Conservation (phyloP, 2,329 filamentous ascomycete genomes). For the Neonectria magnoliae region DNA sequence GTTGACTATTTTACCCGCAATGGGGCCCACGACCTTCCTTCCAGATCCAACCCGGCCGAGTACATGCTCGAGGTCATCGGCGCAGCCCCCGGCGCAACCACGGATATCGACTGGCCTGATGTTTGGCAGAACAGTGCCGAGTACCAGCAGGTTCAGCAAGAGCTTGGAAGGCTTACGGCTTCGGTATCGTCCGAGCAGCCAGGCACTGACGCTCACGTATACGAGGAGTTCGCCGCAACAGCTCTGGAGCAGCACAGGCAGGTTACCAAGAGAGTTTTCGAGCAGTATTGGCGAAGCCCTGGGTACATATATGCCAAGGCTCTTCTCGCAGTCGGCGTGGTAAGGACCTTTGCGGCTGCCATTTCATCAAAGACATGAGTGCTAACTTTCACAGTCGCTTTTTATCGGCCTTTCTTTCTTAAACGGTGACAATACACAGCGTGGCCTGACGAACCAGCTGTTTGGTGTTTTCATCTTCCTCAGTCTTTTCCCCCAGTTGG, state of each 20-base stretch:
- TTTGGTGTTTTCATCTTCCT: conserved; percentile 76
- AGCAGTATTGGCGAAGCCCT: neutral
- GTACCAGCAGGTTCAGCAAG: neutral
- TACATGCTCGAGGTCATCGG: neutral
- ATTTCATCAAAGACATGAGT: neutral
- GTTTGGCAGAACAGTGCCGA: neutral
- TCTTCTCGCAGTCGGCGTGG: neutral
- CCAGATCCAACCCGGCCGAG: neutral
- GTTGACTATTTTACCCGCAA: neutral
- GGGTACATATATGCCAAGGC: neutral
- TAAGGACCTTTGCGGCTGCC: neutral
- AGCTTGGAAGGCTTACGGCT: neutral
- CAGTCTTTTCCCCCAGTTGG: conserved; percentile 72
- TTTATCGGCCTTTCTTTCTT: conserved; percentile 77
- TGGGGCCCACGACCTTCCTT: neutral
- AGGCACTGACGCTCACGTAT: too few relatives aligned
- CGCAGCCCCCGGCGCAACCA: neutral
- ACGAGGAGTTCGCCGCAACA: too few relatives aligned
- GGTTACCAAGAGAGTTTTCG: neutral
- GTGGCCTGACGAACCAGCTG: conserved; percentile 74
- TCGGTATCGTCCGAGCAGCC: neutral
- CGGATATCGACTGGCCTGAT: conserved; percentile 3
- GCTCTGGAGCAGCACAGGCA: too few relatives aligned
- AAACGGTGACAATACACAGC: conserved; percentile 65
- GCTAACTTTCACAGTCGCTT: conserved; percentile 45